These are phyloP conservation scores for Coemansia sp. DNA, from an alignment of 192 early-diverging fungal genomes.

Conservation along the genomic window DNA sequence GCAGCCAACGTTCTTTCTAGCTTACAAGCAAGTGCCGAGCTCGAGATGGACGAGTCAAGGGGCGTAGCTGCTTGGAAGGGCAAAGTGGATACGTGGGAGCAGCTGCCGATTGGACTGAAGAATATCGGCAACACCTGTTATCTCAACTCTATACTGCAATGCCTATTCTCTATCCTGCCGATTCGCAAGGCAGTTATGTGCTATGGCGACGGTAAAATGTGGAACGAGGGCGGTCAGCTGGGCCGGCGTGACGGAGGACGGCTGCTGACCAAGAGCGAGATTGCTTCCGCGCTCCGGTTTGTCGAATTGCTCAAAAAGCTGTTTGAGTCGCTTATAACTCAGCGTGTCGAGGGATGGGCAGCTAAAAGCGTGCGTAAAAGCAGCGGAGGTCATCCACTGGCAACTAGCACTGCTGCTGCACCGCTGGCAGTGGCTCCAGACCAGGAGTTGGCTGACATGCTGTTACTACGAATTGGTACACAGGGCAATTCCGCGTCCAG, in stretches of 20 bases:
- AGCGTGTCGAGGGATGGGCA: slow-evolving; percentile 28
- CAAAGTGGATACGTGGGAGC: slow-evolving; percentile 27
- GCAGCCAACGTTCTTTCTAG: slow-evolving; percentile 20
- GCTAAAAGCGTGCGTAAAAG: slow-evolving; percentile 24
- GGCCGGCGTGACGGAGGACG: slow-evolving; percentile 41
- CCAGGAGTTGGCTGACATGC: slow-evolving; percentile 60
- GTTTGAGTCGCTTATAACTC: slow-evolving; percentile 48
- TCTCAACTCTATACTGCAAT: slow-evolving; percentile 80
- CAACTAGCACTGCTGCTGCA: slow-evolving; percentile 6
- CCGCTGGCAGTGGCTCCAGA: slow-evolving; percentile 56
- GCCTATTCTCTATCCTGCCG: slow-evolving; percentile 63
- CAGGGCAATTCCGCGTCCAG: slow-evolving; percentile 1
- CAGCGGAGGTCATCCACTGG: slow-evolving; percentile 40
- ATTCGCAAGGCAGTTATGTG: slow-evolving; percentile 62
- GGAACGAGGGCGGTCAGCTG: slow-evolving; percentile 36
- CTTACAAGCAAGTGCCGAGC: slow-evolving; percentile 8
- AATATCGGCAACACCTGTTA: slow-evolving; percentile 92
- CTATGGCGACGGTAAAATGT: slow-evolving; percentile 34
- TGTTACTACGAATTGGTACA: slow-evolving; percentile 48
- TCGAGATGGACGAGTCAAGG: slow-evolving; percentile 8
- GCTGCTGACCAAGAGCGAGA: slow-evolving; percentile 16
- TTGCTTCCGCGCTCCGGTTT: slow-evolving; percentile 36
- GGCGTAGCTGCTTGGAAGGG: slow-evolving; percentile 11
- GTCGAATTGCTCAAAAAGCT: slow-evolving; percentile 54
- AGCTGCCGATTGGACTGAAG: slow-evolving; percentile 66